Evolutionary conservation across 2,329 filamentous ascomycete species (phyloP).

Genomic region (Fusarium euwallaceae): DNA sequence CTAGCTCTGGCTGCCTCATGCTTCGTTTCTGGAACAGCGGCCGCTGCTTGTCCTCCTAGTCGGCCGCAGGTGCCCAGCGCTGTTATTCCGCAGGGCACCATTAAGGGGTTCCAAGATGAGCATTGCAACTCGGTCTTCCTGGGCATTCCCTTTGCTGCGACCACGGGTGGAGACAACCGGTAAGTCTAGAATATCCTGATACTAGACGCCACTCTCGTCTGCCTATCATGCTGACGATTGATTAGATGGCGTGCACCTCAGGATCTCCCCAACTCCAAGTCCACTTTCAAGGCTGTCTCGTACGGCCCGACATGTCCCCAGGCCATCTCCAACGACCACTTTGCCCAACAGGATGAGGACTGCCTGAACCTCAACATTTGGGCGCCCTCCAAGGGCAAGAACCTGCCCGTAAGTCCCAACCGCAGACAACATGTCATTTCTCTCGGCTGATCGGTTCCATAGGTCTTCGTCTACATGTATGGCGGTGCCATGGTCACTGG

Average conservation of each 20-base stretch:
- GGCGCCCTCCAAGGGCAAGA: conserved; percentile 45
- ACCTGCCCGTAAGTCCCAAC: conserved; percentile 44
- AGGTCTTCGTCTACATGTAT: conserved; percentile 58
- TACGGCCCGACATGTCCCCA: conserved; percentile 44
- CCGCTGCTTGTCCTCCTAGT: not conserved
- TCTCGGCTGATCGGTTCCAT: not conserved
- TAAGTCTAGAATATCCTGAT: not conserved
- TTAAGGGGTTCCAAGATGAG: conserved; percentile 54
- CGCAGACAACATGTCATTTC: not conserved
- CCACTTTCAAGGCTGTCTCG: conserved; percentile 24
- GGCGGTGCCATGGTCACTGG: conserved; percentile 51
- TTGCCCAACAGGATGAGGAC: conserved; percentile 51
- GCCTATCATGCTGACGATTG: conserved; percentile 4
- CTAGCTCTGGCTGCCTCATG: conserved; percentile 36
- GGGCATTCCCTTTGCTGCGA: conserved; percentile 56
- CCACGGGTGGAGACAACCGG: conserved; percentile 56
- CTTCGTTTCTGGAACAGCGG: conserved; percentile 7
- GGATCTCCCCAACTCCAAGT: conserved; percentile 27
- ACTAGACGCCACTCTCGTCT: not conserved
- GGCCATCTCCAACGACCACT: conserved; percentile 32
- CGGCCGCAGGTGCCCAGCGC: conserved; percentile 18
- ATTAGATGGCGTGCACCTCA: conserved; percentile 42
- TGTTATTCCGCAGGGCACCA: conserved; percentile 46
- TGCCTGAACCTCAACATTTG: conserved; percentile 59
- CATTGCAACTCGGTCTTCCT: conserved; percentile 52